Conservation (phyloP, 306 rosid species). For the Vigna trinervia region DNA sequence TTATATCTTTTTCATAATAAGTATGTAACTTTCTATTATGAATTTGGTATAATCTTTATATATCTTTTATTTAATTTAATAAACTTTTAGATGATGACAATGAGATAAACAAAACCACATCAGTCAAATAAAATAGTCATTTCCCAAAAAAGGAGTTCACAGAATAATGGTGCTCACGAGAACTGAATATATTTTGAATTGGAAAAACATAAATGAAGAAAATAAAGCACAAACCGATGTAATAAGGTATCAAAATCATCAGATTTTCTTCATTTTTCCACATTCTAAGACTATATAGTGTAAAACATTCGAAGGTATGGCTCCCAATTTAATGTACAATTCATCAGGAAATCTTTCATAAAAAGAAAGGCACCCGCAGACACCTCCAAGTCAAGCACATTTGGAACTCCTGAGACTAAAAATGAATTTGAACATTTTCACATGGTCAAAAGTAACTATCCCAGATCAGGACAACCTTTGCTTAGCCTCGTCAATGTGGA, state of each 20-base stretch:
- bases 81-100: too few relatives aligned
- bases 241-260: background rate
- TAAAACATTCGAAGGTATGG: conserved; percentile 16
- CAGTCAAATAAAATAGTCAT: conserved; percentile 1
- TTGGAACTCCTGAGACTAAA: conserved; percentile 36
- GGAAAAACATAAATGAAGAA: background rate
- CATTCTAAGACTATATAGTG: background rate
- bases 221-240: background rate
- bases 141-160: background rate
- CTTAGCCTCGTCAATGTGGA: conserved; percentile 78
- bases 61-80: too few relatives aligned
- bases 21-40: too few relatives aligned
- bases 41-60: too few relatives aligned
- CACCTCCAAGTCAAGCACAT: conserved; percentile 31
- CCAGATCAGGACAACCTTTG: conserved; percentile 44
- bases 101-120: background rate
- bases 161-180: background rate
- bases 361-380: conserved; percentile 19
- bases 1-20: too few relatives aligned
- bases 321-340: conserved; percentile 27
- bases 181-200: conserved; percentile 4
- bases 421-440: conserved; percentile 25
- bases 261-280: background rate
- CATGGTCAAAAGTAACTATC: conserved; percentile 14
- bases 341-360: conserved; percentile 12